Evolutionary conservation across 192 early-diverging fungal genomes (phyloP), one percentile per base, ranked within the genome.

Genomic region (Spizellomyces punctatus): DNA sequence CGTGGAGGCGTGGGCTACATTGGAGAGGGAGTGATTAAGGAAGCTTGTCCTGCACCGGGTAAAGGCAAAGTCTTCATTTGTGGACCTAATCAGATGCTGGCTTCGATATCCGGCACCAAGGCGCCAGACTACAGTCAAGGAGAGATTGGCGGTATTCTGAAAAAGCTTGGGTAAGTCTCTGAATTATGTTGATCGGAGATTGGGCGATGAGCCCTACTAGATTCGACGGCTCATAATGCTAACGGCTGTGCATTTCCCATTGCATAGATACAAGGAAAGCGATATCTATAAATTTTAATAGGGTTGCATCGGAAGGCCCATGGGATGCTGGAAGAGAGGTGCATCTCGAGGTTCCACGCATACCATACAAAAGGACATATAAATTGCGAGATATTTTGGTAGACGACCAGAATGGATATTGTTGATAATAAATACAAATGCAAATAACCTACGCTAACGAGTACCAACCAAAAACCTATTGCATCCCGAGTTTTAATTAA

Each of bases 1-100:
- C 85, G 79, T 46, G 88, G 89, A 36, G 83, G 85, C 58, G 77
- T 81, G 42, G 96, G 95, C 42, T 95, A 85, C 76, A 80, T 98
- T 46, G 91, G 82, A 71, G 78, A 86, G 27, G 83, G 91, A 16
- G 78, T 92, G 72, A 76, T 94, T 63, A 85, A 90, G 76, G 79
- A 90, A 72, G 70, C 84, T 79, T 72, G 91, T 69, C 94, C 94
- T 0, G 65, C 61, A 12, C 81, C 92, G 14, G 72, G 76, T 42
- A 55, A 78, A 16, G 85, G 80, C 63, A 83, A 83, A 78, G 81
- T 80, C 65, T 85, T 83, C 69, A 78, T 81, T 44, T 84, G 79
- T 68, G 86, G 93, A 10, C 93, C 93, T 45, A 69, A 79, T 63
- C 60, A 72, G 66, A 76, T 80, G 75, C 6, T 76, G 8, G 55